Percentiles rank a stretch among this genome's conserved stretches.
Conservation (phyloP, 305 asterid genomes). For the Fraxinus nigra region DNA sequence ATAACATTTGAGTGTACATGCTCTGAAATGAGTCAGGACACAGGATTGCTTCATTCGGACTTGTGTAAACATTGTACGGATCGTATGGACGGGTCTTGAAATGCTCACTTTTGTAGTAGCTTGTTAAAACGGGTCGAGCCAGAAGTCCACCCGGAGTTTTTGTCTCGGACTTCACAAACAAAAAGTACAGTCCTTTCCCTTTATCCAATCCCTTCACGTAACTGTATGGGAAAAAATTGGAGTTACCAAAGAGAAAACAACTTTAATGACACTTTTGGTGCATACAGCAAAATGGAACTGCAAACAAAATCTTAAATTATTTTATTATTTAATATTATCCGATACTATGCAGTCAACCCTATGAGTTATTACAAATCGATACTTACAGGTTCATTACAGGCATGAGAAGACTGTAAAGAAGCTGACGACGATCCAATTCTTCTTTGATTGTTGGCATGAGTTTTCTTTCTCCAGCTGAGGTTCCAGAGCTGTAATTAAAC, state of each 20-base stretch:
- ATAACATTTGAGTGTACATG: constrained; percentile 40
- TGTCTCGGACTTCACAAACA: constrained; percentile 28
- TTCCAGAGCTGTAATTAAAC: constrained; percentile 12
- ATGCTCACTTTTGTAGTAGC: constrained; percentile 32
- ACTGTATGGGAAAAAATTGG: constrained; percentile 1
- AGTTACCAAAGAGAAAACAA: no score
- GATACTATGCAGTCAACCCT: not conserved
- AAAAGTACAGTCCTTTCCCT: constrained; percentile 29
- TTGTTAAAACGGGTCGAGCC: constrained; percentile 31
- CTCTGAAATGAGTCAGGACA: constrained; percentile 34
- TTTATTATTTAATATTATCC: no score
- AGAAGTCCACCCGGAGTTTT: constrained; percentile 33
- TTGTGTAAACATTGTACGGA: constrained; percentile 29
- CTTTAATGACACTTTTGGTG: not conserved
- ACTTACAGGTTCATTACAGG: constrained; percentile 38
- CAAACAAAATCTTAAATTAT: not conserved
- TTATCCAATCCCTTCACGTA: constrained; percentile 31
- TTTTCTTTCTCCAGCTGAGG: constrained; percentile 35
- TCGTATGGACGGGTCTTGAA: constrained; percentile 28
- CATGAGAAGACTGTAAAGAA: constrained; percentile 30
- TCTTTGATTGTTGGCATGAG: constrained; percentile 33
- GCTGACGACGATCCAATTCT: constrained; percentile 31
- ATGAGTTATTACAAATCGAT: not conserved
- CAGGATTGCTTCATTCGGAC: constrained; percentile 34
- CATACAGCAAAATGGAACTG: not conserved